Evolutionary conservation across 139 green algal genomes (phyloP).

Genomic region (Closterium sp.): DNA sequence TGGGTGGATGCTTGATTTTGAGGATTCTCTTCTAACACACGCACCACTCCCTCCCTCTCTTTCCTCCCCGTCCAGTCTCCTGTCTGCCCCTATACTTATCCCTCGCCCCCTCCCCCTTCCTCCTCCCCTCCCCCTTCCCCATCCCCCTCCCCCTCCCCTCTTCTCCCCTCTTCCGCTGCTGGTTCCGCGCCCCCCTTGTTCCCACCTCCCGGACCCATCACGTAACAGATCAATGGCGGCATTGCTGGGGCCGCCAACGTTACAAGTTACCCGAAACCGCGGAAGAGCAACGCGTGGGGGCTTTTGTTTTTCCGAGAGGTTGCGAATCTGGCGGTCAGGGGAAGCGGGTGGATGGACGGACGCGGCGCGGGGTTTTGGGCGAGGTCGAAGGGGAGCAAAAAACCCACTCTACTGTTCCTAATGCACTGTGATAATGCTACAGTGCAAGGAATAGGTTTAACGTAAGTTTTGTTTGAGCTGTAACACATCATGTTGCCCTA

Average conservation of each 20-base stretch:
- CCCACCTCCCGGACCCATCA: too few species aligned
- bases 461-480: too few species aligned
- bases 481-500: too few species aligned
- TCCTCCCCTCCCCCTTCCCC: background rate
- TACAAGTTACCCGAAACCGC: too few species aligned
- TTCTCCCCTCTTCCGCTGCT: too few species aligned
- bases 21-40: too few species aligned
- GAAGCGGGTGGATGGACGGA: background rate
- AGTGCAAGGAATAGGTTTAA: background rate
- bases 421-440: background rate
- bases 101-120: too few species aligned
- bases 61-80: too few species aligned
- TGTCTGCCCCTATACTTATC: too few species aligned
- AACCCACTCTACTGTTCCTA: background rate
- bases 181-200: too few species aligned
- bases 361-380: background rate
- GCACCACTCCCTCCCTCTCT: too few species aligned
- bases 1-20: too few species aligned
- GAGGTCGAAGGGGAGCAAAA: background rate
- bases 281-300: background rate
- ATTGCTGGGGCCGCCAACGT: background rate
- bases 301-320: background rate
- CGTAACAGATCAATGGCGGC: background rate
- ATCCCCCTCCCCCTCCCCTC: background rate
- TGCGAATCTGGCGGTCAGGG: background rate